Base-by-base conservation (phyloP, 441 rosid species). In the Populus trichocarpa region DNA sequence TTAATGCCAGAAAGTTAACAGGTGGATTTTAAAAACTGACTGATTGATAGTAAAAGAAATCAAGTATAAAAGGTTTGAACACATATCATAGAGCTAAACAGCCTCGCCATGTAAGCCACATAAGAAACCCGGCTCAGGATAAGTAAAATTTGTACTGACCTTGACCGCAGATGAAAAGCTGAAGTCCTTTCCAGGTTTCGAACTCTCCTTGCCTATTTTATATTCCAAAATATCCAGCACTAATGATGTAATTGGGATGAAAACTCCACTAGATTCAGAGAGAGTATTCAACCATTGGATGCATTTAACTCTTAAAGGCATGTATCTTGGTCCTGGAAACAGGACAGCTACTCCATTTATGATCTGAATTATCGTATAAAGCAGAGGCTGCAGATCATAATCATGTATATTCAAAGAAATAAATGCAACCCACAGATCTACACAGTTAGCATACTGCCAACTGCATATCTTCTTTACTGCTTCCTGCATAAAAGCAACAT, bases 251-350 rank as follows among this genome's bases (percentile, higher is more conserved):
- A 94, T 75, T 2, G 98, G 98, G 65, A 94, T 84, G 85, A 96
- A 96, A 84, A 88, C 80, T 73, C 95, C 92, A 75, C 97, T 87
- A 57, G 91, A 78, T 59, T 81, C 79, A 53, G 99, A 96, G 35
- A 33, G 92, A 46, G 79, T 83, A 85, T 93, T 93, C 82, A 94
- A 83, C 97, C 98, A 94, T 61, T 89, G 95, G 79, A 94, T 83
- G 79, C 95, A 94, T 86, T 90, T 94, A 76, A 89, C 84, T 84
- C 95, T 87, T 77, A 96, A 83, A 73, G 95, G 98, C 80, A 96
- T 83, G 86, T 94, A 92, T 85, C 96, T 88, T 72, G 98, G 98
- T 81, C 97, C 98, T 66, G 90, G 91, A 83, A 96, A 92, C 35
- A 96, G 87, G 63, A 66, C 33, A 71, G 91, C 92, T 65, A 96